Percentiles rank a stretch among this genome's conserved stretches.
phyloP scores from a whole-genome alignment of 305 asterid species.

The Fraxinus greggii region DNA sequence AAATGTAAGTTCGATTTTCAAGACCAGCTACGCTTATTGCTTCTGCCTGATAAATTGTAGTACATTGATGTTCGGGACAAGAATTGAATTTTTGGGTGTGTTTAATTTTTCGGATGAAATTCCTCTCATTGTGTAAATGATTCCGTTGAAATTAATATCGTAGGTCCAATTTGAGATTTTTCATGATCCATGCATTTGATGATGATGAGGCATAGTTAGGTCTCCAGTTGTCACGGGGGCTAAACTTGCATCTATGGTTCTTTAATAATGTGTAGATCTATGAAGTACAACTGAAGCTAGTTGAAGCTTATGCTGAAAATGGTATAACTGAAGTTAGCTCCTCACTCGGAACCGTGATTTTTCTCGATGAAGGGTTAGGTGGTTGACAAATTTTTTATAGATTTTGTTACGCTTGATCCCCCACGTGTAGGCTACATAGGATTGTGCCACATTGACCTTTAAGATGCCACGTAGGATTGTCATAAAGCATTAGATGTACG shows the following conservation, averaged over 20 bases:
- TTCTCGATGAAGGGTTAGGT: not conserved
- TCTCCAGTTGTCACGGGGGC: not conserved
- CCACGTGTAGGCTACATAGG: not conserved
- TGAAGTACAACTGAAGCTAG: not conserved
- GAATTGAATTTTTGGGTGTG: not conserved
- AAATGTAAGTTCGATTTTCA: not conserved
- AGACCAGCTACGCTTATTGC: not conserved
- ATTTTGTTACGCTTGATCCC: not conserved
- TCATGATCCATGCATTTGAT: not conserved
- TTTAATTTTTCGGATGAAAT: not conserved
- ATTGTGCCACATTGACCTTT: not conserved
- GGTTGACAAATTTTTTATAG: not conserved
- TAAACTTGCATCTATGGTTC: not conserved
- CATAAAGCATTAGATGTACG: not conserved
- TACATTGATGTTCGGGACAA: not conserved
- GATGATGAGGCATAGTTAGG: not conserved
- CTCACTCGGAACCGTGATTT: not conserved
- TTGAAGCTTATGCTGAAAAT: not conserved
- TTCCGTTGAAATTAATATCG: not conserved
- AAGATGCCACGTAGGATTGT: not conserved
- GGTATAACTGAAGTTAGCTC: not conserved
- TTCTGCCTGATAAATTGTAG: not conserved
- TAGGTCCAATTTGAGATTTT: not conserved
- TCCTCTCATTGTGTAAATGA: not conserved
- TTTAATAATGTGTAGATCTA: not conserved